Conservation (phyloP, 495 filamentous ascomycete species). For the Neurospora discreta region DNA sequence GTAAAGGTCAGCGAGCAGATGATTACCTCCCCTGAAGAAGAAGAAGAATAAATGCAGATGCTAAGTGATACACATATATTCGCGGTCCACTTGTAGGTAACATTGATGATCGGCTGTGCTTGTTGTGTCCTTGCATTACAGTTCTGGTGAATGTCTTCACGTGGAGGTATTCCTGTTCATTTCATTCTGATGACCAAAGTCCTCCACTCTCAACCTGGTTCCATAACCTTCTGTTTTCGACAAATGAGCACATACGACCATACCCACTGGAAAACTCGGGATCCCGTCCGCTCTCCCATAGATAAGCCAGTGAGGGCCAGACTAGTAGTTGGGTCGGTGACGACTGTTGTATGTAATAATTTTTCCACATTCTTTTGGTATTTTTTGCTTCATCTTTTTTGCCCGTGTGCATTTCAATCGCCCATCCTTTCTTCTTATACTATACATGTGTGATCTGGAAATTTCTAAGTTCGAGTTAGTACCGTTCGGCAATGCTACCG, state of each 20-base stretch:
- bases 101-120: not conserved
- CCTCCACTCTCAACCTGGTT: not conserved
- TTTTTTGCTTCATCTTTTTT: not conserved
- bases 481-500: not conserved
- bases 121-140: not conserved
- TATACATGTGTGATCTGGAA: not conserved
- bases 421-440: not conserved
- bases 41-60: not conserved
- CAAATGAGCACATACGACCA: too few species aligned
- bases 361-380: conserved; percentile 6
- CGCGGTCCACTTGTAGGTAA: not conserved
- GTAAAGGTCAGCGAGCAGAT: not conserved
- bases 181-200: not conserved
- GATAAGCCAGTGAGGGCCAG: not conserved
- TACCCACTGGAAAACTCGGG: too few species aligned
- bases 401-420: not conserved
- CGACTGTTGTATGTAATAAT: conserved; percentile 33
- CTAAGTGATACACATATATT: not conserved
- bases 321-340: conserved; percentile 30
- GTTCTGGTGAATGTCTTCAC: not conserved
- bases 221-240: not conserved
- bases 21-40: not conserved
- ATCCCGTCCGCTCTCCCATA: not conserved
- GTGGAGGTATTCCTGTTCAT: not conserved
- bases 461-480: not conserved